These are phyloP conservation scores for Silybum marianum DNA, from an alignment of 129 eudicot genomes.

Conservation along the genomic window DNA sequence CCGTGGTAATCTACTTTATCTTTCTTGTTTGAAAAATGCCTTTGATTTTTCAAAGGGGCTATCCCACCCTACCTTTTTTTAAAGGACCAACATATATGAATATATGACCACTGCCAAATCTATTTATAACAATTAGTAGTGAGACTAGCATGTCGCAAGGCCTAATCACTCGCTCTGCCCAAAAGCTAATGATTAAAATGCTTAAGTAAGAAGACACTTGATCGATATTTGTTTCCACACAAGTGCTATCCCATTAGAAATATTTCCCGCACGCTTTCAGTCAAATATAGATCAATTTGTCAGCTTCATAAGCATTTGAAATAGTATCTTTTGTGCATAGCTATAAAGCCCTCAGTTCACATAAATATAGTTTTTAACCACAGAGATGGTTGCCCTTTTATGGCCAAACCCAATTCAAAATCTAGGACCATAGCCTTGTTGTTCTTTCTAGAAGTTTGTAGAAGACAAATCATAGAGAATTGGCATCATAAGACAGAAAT, in stretches of 20 bases:
- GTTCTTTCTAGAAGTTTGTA: not conserved
- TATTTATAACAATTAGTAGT: conserved; percentile 6
- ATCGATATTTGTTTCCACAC: not conserved
- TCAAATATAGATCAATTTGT: not conserved
- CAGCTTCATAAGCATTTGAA: not conserved
- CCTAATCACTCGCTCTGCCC: not conserved
- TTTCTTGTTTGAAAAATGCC: conserved; percentile 4
- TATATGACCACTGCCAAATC: not conserved
- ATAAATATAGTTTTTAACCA: not conserved
- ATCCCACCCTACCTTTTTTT: not conserved
- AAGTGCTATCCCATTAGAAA: not conserved
- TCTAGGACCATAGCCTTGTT: not conserved
- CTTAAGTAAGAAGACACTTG: not conserved
- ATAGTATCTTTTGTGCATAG: not conserved
- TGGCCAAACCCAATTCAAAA: not conserved
- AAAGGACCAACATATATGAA: not conserved
- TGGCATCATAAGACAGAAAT: not conserved
- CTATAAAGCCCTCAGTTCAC: not conserved
- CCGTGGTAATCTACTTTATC: not conserved
- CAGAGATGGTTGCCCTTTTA: not conserved
- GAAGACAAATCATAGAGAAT: not conserved
- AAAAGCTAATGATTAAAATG: conserved; percentile 5
- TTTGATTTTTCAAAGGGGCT: not conserved
- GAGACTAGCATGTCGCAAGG: not conserved
- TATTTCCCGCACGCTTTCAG: not conserved